Base-by-base conservation (phyloP, 108 stramenopile genomes). In the Bacterosira constricta region DNA sequence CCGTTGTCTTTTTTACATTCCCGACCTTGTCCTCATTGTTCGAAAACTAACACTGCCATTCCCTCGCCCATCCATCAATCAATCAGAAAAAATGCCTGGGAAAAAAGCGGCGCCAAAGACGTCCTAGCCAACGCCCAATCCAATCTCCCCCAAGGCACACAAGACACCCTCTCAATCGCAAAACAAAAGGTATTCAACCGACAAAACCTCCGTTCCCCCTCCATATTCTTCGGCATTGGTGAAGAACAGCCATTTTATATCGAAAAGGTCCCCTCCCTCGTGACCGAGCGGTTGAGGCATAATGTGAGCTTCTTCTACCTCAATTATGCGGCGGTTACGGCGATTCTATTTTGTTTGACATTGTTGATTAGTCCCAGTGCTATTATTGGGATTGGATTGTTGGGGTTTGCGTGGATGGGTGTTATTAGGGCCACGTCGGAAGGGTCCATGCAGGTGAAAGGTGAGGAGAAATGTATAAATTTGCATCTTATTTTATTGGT, bases 221-320 rank as follows among this genome's bases (percentile, higher is more conserved):
- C 90, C 7, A 84, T 95, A n/a, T 85, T 86, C 55, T 92, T 92
- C 59, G 91, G 91, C 18, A 79, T 95, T 66, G 91, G 91, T 10
- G 91, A 92, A 61, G 92, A 93, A 57, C 81, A 89, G 20, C 83
- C 92, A 12, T 96, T 91, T 73, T 96, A 96, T 60, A 56, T 96
- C 29, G 95, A 96, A 73, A 84, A 80, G 20, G 80, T 75, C 10
- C 89, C 89, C 2, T 73, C 85, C 17, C 82, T 96, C 36, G 51
- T 91, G 10, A 73, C 89, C 20, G 87, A 82, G 27, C 82, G 95
- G 10, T 15, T 96, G 45, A 82, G 83, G 32, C 95, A 96, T 82
- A 96, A 96, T 74, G 8, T 93, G 13, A 73, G 63, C 7, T 96
- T 93, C 79, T 96, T 96, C 71, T 93, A 89, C 67, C 71, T 96